phyloP scores from a whole-genome alignment of 306 rosid species.

The Gillenia trifoliata region DNA sequence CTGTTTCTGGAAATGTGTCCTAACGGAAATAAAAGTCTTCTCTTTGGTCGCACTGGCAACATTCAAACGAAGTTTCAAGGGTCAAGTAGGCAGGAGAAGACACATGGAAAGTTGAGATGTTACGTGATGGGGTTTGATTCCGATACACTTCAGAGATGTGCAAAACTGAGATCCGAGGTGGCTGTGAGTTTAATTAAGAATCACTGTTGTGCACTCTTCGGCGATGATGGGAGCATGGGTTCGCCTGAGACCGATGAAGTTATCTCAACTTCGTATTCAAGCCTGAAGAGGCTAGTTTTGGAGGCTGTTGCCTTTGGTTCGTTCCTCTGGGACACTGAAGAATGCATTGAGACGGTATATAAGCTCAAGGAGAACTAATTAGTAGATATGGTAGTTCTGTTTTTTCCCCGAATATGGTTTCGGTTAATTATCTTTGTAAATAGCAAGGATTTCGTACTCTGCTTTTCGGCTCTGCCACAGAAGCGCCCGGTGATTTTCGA shows the following conservation, averaged over 20 bases:
- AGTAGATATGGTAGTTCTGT: conserved; percentile 5
- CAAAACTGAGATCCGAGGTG: conserved; percentile 74
- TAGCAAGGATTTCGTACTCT: conserved; percentile 28
- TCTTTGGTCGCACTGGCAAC: conserved; percentile 36
- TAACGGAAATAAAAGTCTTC: conserved; percentile 39
- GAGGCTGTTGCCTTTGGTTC: conserved; percentile 98
- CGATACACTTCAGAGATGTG: conserved; percentile 69
- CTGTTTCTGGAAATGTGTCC: conserved; percentile 36
- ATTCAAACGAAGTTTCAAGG: conserved; percentile 33
- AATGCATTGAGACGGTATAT: conserved; percentile 61
- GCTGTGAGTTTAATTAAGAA: conserved; percentile 63
- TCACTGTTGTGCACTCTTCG: conserved; percentile 69
- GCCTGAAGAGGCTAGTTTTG: conserved; percentile 81
- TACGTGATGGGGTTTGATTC: conserved; percentile 64
- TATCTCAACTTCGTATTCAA: conserved; percentile 81
- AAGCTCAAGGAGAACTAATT: conserved; percentile 62
- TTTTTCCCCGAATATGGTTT: neutral
- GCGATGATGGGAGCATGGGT: conserved; percentile 35
- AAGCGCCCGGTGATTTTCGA: conserved; percentile 15
- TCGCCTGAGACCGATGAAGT: conserved; percentile 47
- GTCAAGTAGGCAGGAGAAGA: conserved; percentile 31
- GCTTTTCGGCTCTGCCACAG: neutral
- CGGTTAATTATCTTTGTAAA: conserved; percentile 36
- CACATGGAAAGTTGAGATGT: conserved; percentile 48
- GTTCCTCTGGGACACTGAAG: conserved; percentile 93